Evolutionary conservation across 345 rosid species (phyloP).

Genomic region (Chamaenerion angustifolium): DNA sequence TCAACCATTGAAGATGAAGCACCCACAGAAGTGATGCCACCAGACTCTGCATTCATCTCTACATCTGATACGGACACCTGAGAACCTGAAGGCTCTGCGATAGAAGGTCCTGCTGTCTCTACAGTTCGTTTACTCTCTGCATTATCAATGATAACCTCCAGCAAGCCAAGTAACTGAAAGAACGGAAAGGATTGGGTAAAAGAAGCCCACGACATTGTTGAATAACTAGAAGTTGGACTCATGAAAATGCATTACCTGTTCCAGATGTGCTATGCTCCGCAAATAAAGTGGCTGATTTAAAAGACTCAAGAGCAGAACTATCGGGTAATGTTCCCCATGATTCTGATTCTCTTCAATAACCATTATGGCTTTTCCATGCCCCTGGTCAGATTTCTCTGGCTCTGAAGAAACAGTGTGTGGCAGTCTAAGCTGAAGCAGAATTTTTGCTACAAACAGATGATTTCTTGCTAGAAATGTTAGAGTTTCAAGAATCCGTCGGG

Average conservation of each 20-base stretch:
- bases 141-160: constrained; percentile 75
- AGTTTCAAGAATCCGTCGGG: constrained; percentile 82
- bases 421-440: constrained; percentile 55
- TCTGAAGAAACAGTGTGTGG: constrained; percentile 31
- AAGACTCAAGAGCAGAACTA: constrained; percentile 76
- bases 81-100: constrained; percentile 19
- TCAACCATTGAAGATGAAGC: constrained; percentile 23
- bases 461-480: constrained; percentile 75
- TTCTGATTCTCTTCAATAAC: constrained; percentile 35
- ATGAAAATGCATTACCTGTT: constrained; percentile 42
- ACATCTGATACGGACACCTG: constrained; percentile 26
- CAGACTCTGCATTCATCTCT: constrained; percentile 26
- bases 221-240: background rate
- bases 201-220: constrained; percentile 2
- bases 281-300: constrained; percentile 80
- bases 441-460: constrained; percentile 70
- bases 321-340: constrained; percentile 37
- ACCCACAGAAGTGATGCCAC: constrained; percentile 19
- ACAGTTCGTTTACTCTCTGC: constrained; percentile 44
- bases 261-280: constrained; percentile 94
- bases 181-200: constrained; percentile 4
- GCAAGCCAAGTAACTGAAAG: constrained; percentile 67
- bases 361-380: constrained; percentile 63
- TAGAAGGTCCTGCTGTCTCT: constrained; percentile 32
- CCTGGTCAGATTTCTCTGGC: constrained; percentile 22